phyloP scores from a whole-genome alignment of 2,329 filamentous ascomycete genomes.

The Aureobasidium sp. region DNA sequence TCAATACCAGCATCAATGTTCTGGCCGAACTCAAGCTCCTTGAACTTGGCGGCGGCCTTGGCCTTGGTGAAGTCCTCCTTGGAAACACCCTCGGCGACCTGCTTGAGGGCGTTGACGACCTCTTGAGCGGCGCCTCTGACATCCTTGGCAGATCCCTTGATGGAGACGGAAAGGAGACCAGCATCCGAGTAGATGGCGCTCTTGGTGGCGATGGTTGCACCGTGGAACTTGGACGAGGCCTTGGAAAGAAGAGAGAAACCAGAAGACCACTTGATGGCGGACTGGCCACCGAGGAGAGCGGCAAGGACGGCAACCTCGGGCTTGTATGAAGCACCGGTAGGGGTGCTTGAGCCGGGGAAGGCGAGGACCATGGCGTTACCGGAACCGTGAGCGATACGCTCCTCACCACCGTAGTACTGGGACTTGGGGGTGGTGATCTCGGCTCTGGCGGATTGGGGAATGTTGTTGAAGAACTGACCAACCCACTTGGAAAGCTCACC shows the following conservation, averaged over 20 bases:
- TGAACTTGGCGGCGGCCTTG: constrained; percentile 87
- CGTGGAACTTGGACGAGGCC: constrained; percentile 59
- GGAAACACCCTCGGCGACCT: constrained; percentile 61
- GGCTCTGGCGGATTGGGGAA: constrained; percentile 48
- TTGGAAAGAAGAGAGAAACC: constrained; percentile 89
- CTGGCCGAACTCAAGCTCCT: constrained; percentile 75
- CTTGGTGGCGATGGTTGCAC: constrained; percentile 63
- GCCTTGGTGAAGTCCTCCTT: constrained; percentile 90
- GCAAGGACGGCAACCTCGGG: constrained; percentile 83
- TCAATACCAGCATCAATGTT: constrained; percentile 70
- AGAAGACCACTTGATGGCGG: constrained; percentile 89
- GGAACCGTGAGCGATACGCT: constrained; percentile 69
- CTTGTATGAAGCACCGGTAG: constrained; percentile 68
- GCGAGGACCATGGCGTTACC: constrained; percentile 83
- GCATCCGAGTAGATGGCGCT: constrained; percentile 90
- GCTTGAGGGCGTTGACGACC: constrained; percentile 75
- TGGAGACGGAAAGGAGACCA: constrained; percentile 76
- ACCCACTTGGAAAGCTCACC: constrained; percentile 81
- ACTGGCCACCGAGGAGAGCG: constrained; percentile 81
- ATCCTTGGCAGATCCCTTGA: constrained; percentile 66
- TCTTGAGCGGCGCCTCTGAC: constrained; percentile 69
- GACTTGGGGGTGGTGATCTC: constrained; percentile 55
- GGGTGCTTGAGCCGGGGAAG: constrained; percentile 82
- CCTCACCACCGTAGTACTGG: constrained; percentile 94
- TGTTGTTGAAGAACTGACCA: constrained; percentile 78